phyloP scores from a whole-genome alignment of 352 stramenopile species.

The Phytophthora vignae region DNA sequence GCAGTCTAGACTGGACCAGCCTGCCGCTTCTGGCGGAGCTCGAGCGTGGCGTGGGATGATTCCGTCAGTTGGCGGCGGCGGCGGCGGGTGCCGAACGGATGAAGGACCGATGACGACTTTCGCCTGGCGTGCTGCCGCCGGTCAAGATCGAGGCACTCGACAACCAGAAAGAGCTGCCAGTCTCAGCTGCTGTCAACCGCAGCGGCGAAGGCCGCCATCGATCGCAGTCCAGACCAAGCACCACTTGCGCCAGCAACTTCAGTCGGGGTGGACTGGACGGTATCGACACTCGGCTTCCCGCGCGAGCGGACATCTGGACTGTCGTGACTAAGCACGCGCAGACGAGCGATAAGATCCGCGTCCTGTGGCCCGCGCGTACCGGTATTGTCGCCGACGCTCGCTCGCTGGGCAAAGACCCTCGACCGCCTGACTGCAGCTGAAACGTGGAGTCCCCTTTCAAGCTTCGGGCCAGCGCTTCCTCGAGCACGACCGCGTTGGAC shows the following conservation, averaged over 20 bases:
- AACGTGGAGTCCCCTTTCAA: slow-evolving; percentile 7
- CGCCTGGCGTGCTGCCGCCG: background rate
- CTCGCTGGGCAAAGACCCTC: background rate
- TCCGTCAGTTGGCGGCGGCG: slow-evolving; percentile 5
- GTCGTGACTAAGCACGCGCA: slow-evolving; percentile 8
- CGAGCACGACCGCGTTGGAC: slow-evolving; percentile 19
- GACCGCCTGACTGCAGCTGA: slow-evolving; percentile 6
- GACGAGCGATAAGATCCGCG: background rate
- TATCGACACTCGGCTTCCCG: slow-evolving; percentile 35
- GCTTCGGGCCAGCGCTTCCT: slow-evolving; percentile 19
- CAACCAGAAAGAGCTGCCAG: slow-evolving; percentile 5
- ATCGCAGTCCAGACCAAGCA: slow-evolving; percentile 7
- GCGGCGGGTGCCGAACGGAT: slow-evolving; percentile 21
- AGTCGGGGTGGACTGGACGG: slow-evolving; percentile 24
- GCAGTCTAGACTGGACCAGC: background rate
- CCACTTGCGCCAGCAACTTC: slow-evolving; percentile 33
- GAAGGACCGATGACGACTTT: slow-evolving; percentile 11
- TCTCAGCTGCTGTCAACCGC: slow-evolving; percentile 7
- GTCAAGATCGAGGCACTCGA: background rate
- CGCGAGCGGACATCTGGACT: background rate
- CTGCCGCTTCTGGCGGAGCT: slow-evolving; percentile 3
- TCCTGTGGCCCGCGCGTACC: no score
- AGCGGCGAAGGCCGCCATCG: background rate
- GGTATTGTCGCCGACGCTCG: background rate
- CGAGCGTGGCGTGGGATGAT: slow-evolving; percentile 15